Conservation (phyloP, 2,329 filamentous ascomycete species). For the Talaromyces funiculosus region DNA sequence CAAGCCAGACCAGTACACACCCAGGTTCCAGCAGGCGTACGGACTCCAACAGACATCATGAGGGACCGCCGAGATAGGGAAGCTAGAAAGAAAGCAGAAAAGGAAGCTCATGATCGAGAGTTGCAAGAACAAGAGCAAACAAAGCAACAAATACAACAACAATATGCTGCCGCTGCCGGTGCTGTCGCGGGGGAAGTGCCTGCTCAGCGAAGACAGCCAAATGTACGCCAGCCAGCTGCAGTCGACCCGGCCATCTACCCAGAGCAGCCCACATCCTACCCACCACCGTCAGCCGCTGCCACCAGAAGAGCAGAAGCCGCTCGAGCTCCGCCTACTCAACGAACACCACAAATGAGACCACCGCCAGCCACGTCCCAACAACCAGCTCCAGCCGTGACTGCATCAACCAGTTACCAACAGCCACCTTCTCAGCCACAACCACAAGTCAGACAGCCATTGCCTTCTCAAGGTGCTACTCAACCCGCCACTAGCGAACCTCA, state of each 20-base stretch:
- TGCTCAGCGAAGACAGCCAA: slow-evolving; percentile 19
- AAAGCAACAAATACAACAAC: slow-evolving; percentile 24
- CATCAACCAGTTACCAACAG: slow-evolving; percentile 14
- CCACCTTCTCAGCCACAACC: slow-evolving; percentile 14
- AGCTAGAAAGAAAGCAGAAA: slow-evolving; percentile 61
- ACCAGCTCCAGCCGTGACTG: slow-evolving; percentile 1
- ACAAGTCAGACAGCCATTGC: slow-evolving; percentile 15
- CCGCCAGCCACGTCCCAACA: slow-evolving; percentile 15
- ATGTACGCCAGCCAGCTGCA: slow-evolving; percentile 12
- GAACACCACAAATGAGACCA: slow-evolving; percentile 19
- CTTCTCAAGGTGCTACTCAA: slow-evolving; percentile 19
- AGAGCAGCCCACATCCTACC: slow-evolving; percentile 6
- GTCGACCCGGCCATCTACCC: slow-evolving; percentile 11
- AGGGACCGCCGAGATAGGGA: slow-evolving; percentile 74
- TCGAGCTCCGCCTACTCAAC: slow-evolving; percentile 8
- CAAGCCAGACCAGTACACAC: slow-evolving; percentile 49
- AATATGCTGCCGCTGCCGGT: slow-evolving; percentile 36
- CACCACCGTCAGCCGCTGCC: slow-evolving; percentile 7
- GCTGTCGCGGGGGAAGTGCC: slow-evolving; percentile 29
- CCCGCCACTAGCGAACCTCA: slow-evolving; percentile 20
- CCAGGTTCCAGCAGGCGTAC: slow-evolving; percentile 53
- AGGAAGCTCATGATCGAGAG: slow-evolving; percentile 53
- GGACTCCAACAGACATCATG: slow-evolving; percentile 88
- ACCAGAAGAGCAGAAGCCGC: slow-evolving; percentile 10
- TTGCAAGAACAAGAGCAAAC: slow-evolving; percentile 35